A percentile compares a stretch with the other conserved stretches of the same genome.
phyloP scores from a whole-genome alignment of 805 yeast species.

The Monosporozyma aquatica region DNA sequence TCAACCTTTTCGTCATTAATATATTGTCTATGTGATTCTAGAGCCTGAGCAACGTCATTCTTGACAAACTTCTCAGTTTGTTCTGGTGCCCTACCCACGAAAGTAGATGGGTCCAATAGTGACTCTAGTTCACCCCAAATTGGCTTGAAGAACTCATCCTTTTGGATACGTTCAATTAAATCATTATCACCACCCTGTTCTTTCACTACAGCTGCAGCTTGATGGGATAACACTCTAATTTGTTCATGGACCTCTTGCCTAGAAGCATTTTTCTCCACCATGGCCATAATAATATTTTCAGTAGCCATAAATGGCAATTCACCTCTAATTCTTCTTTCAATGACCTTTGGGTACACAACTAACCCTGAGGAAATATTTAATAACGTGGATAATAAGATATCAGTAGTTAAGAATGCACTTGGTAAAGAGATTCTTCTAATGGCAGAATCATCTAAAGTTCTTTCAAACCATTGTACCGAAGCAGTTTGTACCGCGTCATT shows the following conservation, averaged over 20 bases:
- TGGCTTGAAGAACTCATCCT: constrained; percentile 76
- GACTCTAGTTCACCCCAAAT: constrained; percentile 75
- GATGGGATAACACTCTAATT: constrained; percentile 92
- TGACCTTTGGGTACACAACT: constrained; percentile 97
- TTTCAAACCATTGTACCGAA: constrained; percentile 98
- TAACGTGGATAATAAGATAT: constrained; percentile 80
- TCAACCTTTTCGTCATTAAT: constrained; percentile 63
- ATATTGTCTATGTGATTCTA: constrained; percentile 51
- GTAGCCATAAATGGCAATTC: constrained; percentile 99
- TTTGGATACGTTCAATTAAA: constrained; percentile 76
- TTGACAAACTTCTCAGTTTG: constrained; percentile 91
- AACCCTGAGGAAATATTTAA: constrained; percentile 88
- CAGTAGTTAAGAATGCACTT: constrained; percentile 92
- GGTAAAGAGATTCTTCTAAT: constrained; percentile 95
- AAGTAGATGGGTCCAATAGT: constrained; percentile 84
- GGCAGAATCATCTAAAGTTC: constrained; percentile 96
- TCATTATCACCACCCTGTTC: constrained; percentile 99
- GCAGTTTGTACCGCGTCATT: constrained; percentile 95
- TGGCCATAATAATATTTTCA: constrained; percentile 97
- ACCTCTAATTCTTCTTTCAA: constrained; percentile 87
- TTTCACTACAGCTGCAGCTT: constrained; percentile 94
- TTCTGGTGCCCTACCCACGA: constrained; percentile 97
- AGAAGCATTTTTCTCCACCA: constrained; percentile 96
- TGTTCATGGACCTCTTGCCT: constrained; percentile 98
- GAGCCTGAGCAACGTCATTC: constrained; percentile 75